Evolutionary conservation across 352 stramenopile genomes (phyloP).

Genomic region (Globisporangium spiculum): DNA sequence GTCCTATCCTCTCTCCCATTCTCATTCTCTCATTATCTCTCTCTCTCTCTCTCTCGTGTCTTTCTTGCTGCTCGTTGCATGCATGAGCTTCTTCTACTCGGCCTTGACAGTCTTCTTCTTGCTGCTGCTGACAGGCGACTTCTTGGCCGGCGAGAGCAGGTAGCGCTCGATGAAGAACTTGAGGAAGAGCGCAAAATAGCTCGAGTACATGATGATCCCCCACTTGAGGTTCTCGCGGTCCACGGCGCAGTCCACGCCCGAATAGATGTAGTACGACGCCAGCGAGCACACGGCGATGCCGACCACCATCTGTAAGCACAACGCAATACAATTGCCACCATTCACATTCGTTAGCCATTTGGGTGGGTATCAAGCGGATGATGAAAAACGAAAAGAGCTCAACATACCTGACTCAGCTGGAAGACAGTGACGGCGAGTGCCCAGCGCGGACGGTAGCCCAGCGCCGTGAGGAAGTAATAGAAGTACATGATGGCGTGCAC

Average conservation of each 20-base stretch:
- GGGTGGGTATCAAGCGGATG: too few species aligned
- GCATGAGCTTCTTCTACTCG: constrained; percentile 9
- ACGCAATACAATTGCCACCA: neutral
- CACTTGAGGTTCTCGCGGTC: constrained; percentile 86
- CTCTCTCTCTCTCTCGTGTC: neutral
- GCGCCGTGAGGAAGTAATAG: constrained; percentile 92
- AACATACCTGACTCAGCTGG: constrained; percentile 89
- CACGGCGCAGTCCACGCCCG: constrained; percentile 62
- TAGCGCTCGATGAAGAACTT: constrained; percentile 92
- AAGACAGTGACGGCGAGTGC: constrained; percentile 85
- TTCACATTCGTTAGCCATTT: too few species aligned
- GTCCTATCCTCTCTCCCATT: too few species aligned
- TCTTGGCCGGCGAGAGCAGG: constrained; percentile 50
- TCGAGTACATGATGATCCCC: constrained; percentile 93
- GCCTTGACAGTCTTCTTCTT: constrained; percentile 30
- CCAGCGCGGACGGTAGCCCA: constrained; percentile 75
- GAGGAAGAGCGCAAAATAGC: constrained; percentile 92
- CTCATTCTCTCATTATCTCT: too few species aligned
- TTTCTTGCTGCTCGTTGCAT: too few species aligned
- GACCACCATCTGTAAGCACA: constrained; percentile 57
- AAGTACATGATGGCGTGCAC: constrained; percentile 98
- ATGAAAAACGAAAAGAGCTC: constrained; percentile 31
- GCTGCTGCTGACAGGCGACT: constrained; percentile 10
- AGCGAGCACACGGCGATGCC: constrained; percentile 67
- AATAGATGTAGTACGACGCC: constrained; percentile 80